Base-by-base conservation (phyloP, 2,329 filamentous ascomycete species). In the Madurella mycetomatis region DNA sequence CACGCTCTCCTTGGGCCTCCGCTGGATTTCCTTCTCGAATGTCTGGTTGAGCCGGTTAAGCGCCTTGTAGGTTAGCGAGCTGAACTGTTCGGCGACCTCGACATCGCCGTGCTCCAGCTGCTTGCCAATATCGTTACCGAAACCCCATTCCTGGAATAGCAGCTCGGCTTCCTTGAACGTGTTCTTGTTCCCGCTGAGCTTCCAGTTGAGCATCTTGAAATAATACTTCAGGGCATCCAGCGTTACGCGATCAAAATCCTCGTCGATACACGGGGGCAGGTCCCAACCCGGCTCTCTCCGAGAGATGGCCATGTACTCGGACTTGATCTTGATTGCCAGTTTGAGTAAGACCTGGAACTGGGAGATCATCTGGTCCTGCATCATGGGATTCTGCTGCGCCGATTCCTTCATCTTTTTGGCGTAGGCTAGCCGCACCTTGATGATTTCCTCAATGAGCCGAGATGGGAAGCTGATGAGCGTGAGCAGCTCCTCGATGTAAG, bases 81-180 rank as follows among this genome's bases (percentile, higher is more conserved):
- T 95, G 70, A 99, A 99, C 69, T 99, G 94, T 74, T 97, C 94
- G 1, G 94, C 94, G 41, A 97, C 94, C 73, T 97, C 92, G 41
- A 97, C 88, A 69, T 97, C 91, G 58, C 94, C 95, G 31, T 90
- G 88, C 63, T 95, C 86, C n/a, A 99, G 80, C 68, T 94, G 88
- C 47, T 89, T 84, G 25, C 92, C 94, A 53, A 99, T 90, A 64
- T 92, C 86, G 66, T 97, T 97, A 50, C 89, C 95, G 66, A 97
- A 97, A 54, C 91, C 90, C 94, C 94, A 99, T 72, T 99, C 94
- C 65, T 96, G 91, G 68, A 96, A 95, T 46, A 99, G 75, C 60
- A 99, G 87, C 76, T 99, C 94, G 7, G 94, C 94, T 70, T 99
- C 94, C 68, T 97, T 97, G 80, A 99, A 99, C 0, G 92, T 96